Evolutionary conservation across 2,329 filamentous ascomycete genomes (phyloP), one percentile per base, ranked within the genome.

Genomic region (Pestalotiopsis sp.): DNA sequence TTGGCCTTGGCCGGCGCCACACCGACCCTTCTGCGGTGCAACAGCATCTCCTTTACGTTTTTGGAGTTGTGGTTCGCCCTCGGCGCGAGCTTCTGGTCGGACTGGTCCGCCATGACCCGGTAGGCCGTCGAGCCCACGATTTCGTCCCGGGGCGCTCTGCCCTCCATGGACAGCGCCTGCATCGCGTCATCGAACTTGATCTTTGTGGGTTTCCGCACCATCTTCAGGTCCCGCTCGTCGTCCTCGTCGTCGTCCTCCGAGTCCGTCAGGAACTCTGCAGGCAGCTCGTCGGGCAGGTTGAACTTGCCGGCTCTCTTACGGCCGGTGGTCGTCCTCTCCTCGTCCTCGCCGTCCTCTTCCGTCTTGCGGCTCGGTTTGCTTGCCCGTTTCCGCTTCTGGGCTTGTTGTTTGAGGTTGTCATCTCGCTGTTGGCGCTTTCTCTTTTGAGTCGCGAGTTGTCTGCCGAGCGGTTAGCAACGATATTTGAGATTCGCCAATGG

Each of bases 341-440:
- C 70, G 25, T 70, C 68, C 38, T 73, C 69, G 49, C 72, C 73
- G 23, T 56, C n/a, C 40, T 68, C 65, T 11, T 71, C 69, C 12
- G 66, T 69, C 5, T 68, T 64, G 52, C 67, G 66, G 27, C 70
- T 71, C 59, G 31, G 70, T 61, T 13, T 63, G 56, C 72, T 71
- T 17, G 68, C 68, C 11, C 76, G 77, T 75, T 86, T 87, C 70
- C 86, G 84, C 74, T 82, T 80, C 69, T 82, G 80, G 2, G 87
- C 87, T 77, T 90, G 87, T 66, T 86, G 80, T 76, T 87, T 88
- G 74, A 89, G 82, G 27, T 84, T 80, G 25, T 81, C 80, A 74
- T 89, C 86, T 67, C 85, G 83, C 76, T 87, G 83, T 74, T 87
- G 85, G 45, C 87, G 85, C 78, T 87, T 89, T 66, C 83, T 82